Evolutionary conservation across 257 asterid genomes (phyloP).

Genomic region (Primulina eburnea): DNA sequence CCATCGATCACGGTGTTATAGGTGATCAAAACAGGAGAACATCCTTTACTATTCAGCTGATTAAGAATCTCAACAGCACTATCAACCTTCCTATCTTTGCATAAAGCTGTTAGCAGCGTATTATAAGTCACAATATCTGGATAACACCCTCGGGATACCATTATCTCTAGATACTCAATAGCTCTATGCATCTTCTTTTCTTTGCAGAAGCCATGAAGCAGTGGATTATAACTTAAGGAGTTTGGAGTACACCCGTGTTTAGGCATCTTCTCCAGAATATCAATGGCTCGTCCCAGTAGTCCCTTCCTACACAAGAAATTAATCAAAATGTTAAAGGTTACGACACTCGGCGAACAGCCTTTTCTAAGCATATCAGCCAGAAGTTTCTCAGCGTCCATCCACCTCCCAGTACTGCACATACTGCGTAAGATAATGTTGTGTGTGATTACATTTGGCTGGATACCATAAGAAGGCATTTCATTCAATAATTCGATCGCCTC

Average conservation of each 20-base stretch:
- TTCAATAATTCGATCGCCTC: slow-evolving; percentile 70
- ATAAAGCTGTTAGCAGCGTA: slow-evolving; percentile 73
- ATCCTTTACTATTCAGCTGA: slow-evolving; percentile 56
- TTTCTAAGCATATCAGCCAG: slow-evolving; percentile 70
- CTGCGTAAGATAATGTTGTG: slow-evolving; percentile 75
- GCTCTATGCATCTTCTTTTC: slow-evolving; percentile 86
- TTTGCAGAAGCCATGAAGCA: slow-evolving; percentile 85
- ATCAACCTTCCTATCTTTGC: slow-evolving; percentile 84
- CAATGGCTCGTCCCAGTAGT: slow-evolving; percentile 63
- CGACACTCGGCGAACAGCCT: slow-evolving; percentile 81
- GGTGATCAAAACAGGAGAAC: slow-evolving; percentile 80
- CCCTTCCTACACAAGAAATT: slow-evolving; percentile 76
- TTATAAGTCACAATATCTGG: slow-evolving; percentile 90
- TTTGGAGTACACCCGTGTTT: slow-evolving; percentile 72
- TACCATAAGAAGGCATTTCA: slow-evolving; percentile 61
- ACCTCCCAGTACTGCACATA: slow-evolving; percentile 78
- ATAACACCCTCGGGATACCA: slow-evolving; percentile 76
- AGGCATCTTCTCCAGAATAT: slow-evolving; percentile 75
- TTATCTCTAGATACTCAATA: slow-evolving; percentile 72
- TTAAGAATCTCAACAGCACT: slow-evolving; percentile 72
- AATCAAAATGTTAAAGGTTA: slow-evolving; percentile 77
- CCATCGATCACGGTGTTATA: slow-evolving; percentile 85
- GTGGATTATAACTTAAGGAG: slow-evolving; percentile 78
- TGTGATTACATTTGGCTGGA: slow-evolving; percentile 79
- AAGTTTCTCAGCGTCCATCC: slow-evolving; percentile 90